Evolutionary conservation across 2,329 filamentous ascomycete species (phyloP).

Genomic region (Colletotrichum sublineola): DNA sequence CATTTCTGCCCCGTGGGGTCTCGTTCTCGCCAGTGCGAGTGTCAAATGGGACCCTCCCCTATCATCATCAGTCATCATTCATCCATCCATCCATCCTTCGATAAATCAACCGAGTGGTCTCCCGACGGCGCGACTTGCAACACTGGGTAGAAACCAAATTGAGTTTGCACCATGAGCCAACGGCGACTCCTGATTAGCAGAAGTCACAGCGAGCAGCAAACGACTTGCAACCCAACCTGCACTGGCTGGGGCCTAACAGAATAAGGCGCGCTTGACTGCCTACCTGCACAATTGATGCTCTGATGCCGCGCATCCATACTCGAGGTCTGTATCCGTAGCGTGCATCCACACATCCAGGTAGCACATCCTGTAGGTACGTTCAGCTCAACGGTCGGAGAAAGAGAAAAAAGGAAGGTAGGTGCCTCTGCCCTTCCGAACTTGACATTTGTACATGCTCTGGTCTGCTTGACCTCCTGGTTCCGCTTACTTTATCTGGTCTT

Average conservation of each 20-base stretch:
- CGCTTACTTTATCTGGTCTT: neutral
- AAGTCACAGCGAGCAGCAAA: slow-evolving; percentile 47
- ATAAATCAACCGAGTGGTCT: slow-evolving; percentile 8
- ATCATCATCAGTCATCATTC: neutral
- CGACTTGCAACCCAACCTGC: slow-evolving; percentile 49
- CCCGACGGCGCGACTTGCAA: slow-evolving; percentile 19
- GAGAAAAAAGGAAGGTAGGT: neutral
- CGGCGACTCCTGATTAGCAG: slow-evolving; percentile 43
- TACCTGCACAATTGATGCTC: neutral
- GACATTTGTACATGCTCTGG: neutral
- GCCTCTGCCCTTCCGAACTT: neutral
- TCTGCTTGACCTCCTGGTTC: neutral
- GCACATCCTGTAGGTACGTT: neutral
- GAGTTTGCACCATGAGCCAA: slow-evolving; percentile 26
- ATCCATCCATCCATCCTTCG: neutral
- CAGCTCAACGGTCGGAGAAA: neutral
- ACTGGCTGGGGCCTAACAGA: slow-evolving; percentile 4
- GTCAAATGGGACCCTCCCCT: slow-evolving; percentile 10
- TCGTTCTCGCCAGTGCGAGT: slow-evolving; percentile 11
- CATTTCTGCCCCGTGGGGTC: slow-evolving; percentile 3
- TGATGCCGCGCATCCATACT: neutral
- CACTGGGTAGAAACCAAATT: slow-evolving; percentile 9
- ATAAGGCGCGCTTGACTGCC: neutral
- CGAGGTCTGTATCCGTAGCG: neutral
- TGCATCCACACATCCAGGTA: neutral